Conservation (phyloP, 2,329 filamentous ascomycete species). For the Sclerotiophoma versabilis region DNA sequence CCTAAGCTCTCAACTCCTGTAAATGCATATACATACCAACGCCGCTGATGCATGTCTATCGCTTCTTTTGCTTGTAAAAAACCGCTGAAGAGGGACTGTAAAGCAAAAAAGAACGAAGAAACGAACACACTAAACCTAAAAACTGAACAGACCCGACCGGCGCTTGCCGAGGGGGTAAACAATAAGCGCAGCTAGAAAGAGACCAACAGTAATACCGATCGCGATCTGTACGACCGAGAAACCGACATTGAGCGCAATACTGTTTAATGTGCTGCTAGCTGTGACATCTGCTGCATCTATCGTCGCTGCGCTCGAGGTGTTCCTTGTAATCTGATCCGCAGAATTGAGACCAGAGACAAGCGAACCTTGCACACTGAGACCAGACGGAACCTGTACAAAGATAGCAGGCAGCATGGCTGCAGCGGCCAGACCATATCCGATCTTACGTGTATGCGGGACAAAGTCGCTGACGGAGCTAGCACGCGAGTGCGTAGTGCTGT, state of each 20-base stretch:
- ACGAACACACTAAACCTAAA: constrained; percentile 21
- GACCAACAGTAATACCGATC: constrained; percentile 59
- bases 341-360: constrained; percentile 64
- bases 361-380: constrained; percentile 64
- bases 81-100: constrained; percentile 6
- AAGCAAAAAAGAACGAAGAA: background rate
- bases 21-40: constrained; percentile 17
- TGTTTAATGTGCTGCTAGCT: constrained; percentile 44
- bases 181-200: constrained; percentile 57
- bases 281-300: constrained; percentile 40
- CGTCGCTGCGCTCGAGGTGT: constrained; percentile 56
- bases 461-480: constrained; percentile 35
- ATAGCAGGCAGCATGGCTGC: constrained; percentile 87
- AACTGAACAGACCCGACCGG: constrained; percentile 50
- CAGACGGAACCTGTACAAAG: constrained; percentile 71
- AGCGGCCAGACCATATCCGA: constrained; percentile 79
- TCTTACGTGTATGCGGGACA: constrained; percentile 44
- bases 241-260: constrained; percentile 56
- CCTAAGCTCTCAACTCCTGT: constrained; percentile 12
- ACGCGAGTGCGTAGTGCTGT: constrained; percentile 28
- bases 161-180: constrained; percentile 60
- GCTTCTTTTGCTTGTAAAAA: constrained; percentile 10
- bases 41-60: constrained; percentile 17
- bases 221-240: constrained; percentile 59
- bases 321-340: constrained; percentile 62